These are phyloP conservation scores for Fusarium gaditjirri DNA, from an alignment of 2,329 filamentous ascomycete genomes.

Conservation along the genomic window DNA sequence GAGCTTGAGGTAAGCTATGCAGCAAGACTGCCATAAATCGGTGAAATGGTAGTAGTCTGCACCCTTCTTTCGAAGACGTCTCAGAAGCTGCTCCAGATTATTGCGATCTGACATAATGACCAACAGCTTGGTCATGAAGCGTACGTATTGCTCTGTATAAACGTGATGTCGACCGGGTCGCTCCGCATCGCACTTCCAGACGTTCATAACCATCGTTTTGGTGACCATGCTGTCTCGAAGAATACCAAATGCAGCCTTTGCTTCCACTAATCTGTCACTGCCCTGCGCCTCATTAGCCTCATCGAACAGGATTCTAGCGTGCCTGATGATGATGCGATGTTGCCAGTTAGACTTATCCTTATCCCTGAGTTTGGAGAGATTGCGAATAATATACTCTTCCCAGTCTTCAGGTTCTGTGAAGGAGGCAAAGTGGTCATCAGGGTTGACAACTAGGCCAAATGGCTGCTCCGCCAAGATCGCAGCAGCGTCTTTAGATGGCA, in stretches of 20 bases:
- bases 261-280: constrained; percentile 68
- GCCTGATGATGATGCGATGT: constrained; percentile 86
- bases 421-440: constrained; percentile 49
- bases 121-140: constrained; percentile 81
- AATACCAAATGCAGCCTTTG: constrained; percentile 82
- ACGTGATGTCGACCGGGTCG: constrained; percentile 87
- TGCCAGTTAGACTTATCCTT: constrained; percentile 97
- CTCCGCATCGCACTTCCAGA: constrained; percentile 94
- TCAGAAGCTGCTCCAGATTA: constrained; percentile 81
- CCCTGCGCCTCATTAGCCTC: constrained; percentile 52
- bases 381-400: constrained; percentile 65
- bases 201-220: constrained; percentile 93
- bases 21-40: constrained; percentile 69
- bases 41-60: constrained; percentile 76
- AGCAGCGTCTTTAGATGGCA: constrained; percentile 60
- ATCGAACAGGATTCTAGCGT: constrained; percentile 67
- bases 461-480: constrained; percentile 66
- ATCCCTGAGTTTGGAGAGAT: constrained; percentile 63
- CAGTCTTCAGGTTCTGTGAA: constrained; percentile 65
- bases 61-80: constrained; percentile 82
- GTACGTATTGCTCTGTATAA: constrained; percentile 87
- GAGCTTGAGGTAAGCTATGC: constrained; percentile 63
- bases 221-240: constrained; percentile 81
- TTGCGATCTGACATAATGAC: constrained; percentile 78
- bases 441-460: constrained; percentile 54